These are phyloP conservation scores for Cyberlindnera xylosilytica DNA, from an alignment of 805 yeast genomes.

Conservation along the genomic window DNA sequence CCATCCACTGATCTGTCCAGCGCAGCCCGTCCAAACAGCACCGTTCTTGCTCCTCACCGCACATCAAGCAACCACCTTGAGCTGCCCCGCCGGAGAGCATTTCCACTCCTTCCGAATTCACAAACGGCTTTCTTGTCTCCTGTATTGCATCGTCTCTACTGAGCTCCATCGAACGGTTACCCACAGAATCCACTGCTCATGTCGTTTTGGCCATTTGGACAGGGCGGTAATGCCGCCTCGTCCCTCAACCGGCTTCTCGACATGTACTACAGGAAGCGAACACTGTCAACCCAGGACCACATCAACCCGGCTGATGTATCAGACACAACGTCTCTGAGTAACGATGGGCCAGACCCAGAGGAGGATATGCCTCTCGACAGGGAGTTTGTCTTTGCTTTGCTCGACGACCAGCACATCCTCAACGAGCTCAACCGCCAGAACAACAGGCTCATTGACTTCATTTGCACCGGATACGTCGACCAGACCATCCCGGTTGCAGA, in stretches of 20 bases:
- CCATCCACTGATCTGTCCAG: too few relatives aligned
- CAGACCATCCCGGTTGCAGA: conserved; percentile 12
- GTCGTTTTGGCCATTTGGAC: conserved; percentile 47
- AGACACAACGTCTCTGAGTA: conserved; percentile 7
- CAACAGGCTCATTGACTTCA: conserved; percentile 46
- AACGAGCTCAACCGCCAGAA: conserved; percentile 36
- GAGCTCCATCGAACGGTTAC: too few relatives aligned
- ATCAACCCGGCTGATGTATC: conserved; percentile 6
- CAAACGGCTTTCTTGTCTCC: too few relatives aligned
- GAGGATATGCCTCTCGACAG: conserved; percentile 18
- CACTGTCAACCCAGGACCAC: conserved; percentile 9
- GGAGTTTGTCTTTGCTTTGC: conserved; percentile 34
- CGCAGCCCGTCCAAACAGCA: too few relatives aligned
- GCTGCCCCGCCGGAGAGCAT: conserved; percentile 2
- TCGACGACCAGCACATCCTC: conserved; percentile 38
- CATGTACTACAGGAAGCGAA: conserved; percentile 33
- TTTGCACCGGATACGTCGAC: conserved; percentile 42
- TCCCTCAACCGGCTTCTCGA: conserved; percentile 39
- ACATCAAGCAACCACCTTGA: neutral
- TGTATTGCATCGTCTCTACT: too few relatives aligned
- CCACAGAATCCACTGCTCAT: too few relatives aligned
- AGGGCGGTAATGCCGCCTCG: conserved; percentile 31
- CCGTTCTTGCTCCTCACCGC: too few relatives aligned
- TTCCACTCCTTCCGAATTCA: too few relatives aligned
- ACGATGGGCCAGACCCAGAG: conserved; percentile 7